Conservation (phyloP, 2,329 filamentous ascomycete genomes). For the Colletotrichum coccodes region DNA sequence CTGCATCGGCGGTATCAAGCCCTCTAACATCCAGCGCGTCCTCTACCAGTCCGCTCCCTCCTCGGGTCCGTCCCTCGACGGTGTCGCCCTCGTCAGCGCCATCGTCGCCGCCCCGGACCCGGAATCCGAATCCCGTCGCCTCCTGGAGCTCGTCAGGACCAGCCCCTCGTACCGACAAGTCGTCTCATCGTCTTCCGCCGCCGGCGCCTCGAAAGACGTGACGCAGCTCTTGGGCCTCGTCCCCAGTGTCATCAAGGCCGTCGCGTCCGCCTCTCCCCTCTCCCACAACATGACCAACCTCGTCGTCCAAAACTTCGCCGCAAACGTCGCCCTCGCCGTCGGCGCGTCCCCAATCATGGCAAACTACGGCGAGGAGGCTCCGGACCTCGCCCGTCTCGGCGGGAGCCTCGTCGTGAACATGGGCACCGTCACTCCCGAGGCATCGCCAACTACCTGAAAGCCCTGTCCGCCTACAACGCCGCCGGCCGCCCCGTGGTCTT, state of each 20-base stretch:
- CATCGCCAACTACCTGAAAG: conserved; percentile 76
- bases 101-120: conserved; percentile 81
- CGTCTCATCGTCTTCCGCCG: neutral
- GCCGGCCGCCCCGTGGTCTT: conserved; percentile 80
- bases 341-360: conserved; percentile 96
- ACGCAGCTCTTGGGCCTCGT: conserved; percentile 41
- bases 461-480: conserved; percentile 83
- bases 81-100: conserved; percentile 89
- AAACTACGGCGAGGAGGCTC: conserved; percentile 83
- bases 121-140: conserved; percentile 66
- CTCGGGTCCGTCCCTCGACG: conserved; percentile 71
- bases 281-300: conserved; percentile 98
- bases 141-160: conserved; percentile 65
- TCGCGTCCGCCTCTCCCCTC: conserved; percentile 75
- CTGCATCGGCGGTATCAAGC: conserved; percentile 90
- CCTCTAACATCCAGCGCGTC: conserved; percentile 78
- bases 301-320: conserved; percentile 94
- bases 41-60: conserved; percentile 71
- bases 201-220: conserved; percentile 1
- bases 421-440: conserved; percentile 86
- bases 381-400: conserved; percentile 80
- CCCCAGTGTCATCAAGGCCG: conserved; percentile 63
- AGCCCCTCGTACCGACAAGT: conserved; percentile 42
- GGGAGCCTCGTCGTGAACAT: conserved; percentile 92
- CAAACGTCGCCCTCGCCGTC: conserved; percentile 86